phyloP scores from a whole-genome alignment of 257 asterid species.

The Anisodus tanguticus region DNA sequence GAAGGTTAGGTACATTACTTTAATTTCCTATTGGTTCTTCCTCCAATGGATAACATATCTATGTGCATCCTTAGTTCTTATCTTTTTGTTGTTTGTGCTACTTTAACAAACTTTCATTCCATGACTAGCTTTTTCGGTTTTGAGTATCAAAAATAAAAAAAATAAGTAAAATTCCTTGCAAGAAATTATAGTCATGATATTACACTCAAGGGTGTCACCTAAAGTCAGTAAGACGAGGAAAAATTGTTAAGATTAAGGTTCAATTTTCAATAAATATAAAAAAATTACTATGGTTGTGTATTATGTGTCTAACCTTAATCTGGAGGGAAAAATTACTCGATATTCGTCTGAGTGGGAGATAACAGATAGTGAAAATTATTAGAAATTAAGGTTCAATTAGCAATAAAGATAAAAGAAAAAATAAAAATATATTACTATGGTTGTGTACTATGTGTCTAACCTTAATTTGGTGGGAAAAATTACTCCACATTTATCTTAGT shows the following conservation, averaged over 20 bases:
- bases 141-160: background rate
- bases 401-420: no score
- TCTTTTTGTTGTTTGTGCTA: conserved; percentile 36
- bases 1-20: conserved; percentile 39
- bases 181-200: background rate
- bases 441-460: background rate
- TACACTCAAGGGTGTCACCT: background rate
- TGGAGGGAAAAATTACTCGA: background rate
- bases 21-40: conserved; percentile 30
- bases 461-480: background rate
- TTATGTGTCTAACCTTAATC: background rate
- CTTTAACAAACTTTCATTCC: conserved; percentile 56
- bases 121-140: background rate
- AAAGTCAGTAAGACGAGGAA: background rate
- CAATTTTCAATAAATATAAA: background rate
- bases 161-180: background rate
- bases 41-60: conserved; percentile 41
- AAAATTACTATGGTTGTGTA: background rate
- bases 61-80: conserved; percentile 23
- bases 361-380: no score
- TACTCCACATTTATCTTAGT: no score
- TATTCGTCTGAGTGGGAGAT: no score
- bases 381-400: no score
- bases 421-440: no score
- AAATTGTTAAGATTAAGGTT: background rate